phyloP scores from a whole-genome alignment of 2,329 filamentous ascomycete species.

The Calonectria crousiana region DNA sequence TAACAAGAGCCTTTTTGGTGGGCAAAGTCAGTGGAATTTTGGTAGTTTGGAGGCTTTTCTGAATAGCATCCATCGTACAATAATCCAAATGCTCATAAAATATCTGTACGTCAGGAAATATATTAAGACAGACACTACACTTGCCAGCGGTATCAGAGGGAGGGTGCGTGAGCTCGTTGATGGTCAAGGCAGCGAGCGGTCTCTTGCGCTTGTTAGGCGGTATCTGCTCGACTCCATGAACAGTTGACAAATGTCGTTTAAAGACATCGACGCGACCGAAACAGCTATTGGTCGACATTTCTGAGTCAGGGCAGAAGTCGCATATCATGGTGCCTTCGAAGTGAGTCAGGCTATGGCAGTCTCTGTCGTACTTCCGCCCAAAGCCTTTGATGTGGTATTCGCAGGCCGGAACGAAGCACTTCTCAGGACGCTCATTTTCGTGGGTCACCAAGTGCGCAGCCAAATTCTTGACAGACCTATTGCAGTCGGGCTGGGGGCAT shows the following conservation, averaged over 20 bases:
- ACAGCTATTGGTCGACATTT: slow-evolving; percentile 90
- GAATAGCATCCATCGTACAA: slow-evolving; percentile 53
- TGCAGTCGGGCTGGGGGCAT: slow-evolving; percentile 87
- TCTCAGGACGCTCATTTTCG: slow-evolving; percentile 89
- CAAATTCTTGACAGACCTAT: slow-evolving; percentile 88
- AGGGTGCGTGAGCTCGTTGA: slow-evolving; percentile 78
- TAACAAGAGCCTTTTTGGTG: background rate
- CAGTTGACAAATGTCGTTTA: slow-evolving; percentile 91
- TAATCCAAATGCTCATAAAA: slow-evolving; percentile 97
- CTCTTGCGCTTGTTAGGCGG: slow-evolving; percentile 92
- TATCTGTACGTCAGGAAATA: slow-evolving; percentile 93
- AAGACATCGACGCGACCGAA: slow-evolving; percentile 97
- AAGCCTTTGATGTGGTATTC: slow-evolving; percentile 95
- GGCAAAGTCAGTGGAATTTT: background rate
- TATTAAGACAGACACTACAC: slow-evolving; percentile 93
- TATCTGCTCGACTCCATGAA: slow-evolving; percentile 93
- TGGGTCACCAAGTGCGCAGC: slow-evolving; percentile 97
- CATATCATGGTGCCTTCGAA: slow-evolving; percentile 99
- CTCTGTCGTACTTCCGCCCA: slow-evolving; percentile 96
- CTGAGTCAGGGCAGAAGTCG: slow-evolving; percentile 91
- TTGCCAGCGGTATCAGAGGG: slow-evolving; percentile 87
- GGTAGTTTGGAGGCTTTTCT: background rate
- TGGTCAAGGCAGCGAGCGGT: slow-evolving; percentile 52
- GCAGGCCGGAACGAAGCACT: slow-evolving; percentile 92
- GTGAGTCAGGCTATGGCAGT: slow-evolving; percentile 91